Conservation (phyloP, 1,284 basidiomycete genomes). For the Leccinum fuscescens region DNA sequence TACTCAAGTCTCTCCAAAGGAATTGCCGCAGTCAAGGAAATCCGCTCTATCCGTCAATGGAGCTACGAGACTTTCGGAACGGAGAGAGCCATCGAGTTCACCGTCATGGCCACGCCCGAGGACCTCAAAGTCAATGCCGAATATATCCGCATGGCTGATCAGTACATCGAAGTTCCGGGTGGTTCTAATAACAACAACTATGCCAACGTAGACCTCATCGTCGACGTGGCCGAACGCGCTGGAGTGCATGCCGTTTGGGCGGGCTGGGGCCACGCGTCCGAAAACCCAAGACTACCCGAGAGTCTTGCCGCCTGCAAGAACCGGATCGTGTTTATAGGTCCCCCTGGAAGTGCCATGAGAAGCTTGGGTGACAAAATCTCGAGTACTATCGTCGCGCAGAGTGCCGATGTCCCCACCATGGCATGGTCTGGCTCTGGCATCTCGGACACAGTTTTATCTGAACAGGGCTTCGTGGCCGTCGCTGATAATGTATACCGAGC, state of each 20-base stretch:
- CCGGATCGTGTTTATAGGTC: conserved; percentile 99
- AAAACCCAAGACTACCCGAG: conserved; percentile 98
- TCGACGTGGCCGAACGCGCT: conserved; percentile 95
- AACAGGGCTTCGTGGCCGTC: conserved; percentile 91
- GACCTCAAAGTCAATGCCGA: conserved; percentile 99
- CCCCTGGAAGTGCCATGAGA: conserved; percentile 98
- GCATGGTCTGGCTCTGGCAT: conserved; percentile 98
- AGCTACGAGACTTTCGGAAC: conserved; percentile 98
- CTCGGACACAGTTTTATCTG: conserved; percentile 82
- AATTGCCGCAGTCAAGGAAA: conserved; percentile 99
- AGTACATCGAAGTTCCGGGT: conserved; percentile 98
- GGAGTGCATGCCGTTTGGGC: conserved; percentile 99
- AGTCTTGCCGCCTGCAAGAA: conserved; percentile 87
- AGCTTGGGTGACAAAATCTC: conserved; percentile 99
- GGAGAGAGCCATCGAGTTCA: conserved; percentile 96
- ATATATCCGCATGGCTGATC: conserved; percentile 99
- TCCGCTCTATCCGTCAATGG: conserved; percentile 98
- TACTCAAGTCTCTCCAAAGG: conserved; percentile 45
- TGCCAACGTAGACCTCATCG: conserved; percentile 98
- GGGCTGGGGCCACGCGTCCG: conserved; percentile 99
- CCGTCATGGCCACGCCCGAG: conserved; percentile 99
- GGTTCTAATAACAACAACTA: conserved; percentile 99
- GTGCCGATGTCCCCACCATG: conserved; percentile 98
- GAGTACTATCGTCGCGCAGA: conserved; percentile 98
- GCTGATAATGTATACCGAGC: conserved; percentile 87